phyloP scores from a whole-genome alignment of 2,329 filamentous ascomycete genomes.

The Colletotrichum musae region DNA sequence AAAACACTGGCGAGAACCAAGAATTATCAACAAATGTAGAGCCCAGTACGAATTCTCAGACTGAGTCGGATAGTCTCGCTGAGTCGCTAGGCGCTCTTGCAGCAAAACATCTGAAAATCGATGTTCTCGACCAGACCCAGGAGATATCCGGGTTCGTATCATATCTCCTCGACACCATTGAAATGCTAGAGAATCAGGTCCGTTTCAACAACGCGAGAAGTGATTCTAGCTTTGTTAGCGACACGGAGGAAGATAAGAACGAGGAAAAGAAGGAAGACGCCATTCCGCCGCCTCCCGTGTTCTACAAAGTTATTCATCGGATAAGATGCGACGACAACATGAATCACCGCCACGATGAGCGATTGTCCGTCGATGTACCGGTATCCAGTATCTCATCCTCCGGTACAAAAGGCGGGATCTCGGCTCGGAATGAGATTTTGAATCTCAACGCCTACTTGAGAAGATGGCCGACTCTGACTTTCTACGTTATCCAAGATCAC shows the following conservation, averaged over 20 bases:
- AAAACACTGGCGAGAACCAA: too few species aligned
- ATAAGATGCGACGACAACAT: not conserved
- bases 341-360: not conserved
- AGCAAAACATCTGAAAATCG: not conserved
- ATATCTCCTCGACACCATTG: constrained; percentile 18
- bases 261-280: not conserved
- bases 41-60: too few species aligned
- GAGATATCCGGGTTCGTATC: not conserved
- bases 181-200: constrained; percentile 6
- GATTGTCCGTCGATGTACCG: not conserved
- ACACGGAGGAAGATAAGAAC: not conserved
- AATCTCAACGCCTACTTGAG: not conserved
- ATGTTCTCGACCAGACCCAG: not conserved
- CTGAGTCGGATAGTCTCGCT: not conserved
- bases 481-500: constrained; percentile 14
- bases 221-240: too few species aligned
- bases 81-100: not conserved
- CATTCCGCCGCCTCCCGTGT: not conserved
- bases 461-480: not conserved
- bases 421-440: not conserved
- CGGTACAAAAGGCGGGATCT: not conserved
- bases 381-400: not conserved
- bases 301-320: not conserved
- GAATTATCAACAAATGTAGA: too few species aligned
- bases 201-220: not conserved